These are phyloP conservation scores for Sonneratia caseolaris DNA, from an alignment of 345 rosid genomes.

Conservation along the genomic window DNA sequence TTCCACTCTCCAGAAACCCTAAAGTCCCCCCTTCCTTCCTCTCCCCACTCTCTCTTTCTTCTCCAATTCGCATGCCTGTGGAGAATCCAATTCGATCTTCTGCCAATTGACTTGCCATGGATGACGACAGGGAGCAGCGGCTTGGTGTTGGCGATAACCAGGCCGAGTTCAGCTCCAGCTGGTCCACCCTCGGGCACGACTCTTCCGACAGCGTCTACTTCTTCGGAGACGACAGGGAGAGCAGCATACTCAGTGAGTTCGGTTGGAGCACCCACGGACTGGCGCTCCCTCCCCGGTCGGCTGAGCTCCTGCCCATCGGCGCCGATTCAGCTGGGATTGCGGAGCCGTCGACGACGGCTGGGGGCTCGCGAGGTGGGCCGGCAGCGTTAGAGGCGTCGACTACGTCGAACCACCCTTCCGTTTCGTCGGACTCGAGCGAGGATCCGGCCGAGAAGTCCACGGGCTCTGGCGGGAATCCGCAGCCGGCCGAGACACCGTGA, in stretches of 20 bases:
- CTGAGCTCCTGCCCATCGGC: constrained; percentile 4
- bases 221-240: constrained; percentile 35
- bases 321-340: neutral
- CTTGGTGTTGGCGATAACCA: constrained; percentile 12
- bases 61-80: neutral
- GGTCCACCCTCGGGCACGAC: constrained; percentile 33
- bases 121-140: constrained; percentile 22
- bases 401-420: constrained; percentile 48
- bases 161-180: constrained; percentile 11
- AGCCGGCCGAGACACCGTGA: constrained; percentile 71
- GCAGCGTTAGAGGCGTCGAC: constrained; percentile 28
- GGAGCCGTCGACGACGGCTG: neutral
- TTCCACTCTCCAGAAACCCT: constrained; percentile 10
- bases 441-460: constrained; percentile 75
- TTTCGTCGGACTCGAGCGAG: constrained; percentile 78
- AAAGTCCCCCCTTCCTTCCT: neutral
- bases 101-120: neutral
- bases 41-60: neutral
- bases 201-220: constrained; percentile 37
- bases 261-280: constrained; percentile 45
- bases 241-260: constrained; percentile 47
- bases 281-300: neutral
- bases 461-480: constrained; percentile 52
- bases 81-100: neutral
- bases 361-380: constrained; percentile 3